Percentiles rank a stretch among this genome's conserved stretches.
These are phyloP conservation scores for Centaurea solstitialis DNA, from an alignment of 129 eudicot genomes.

Conservation along the genomic window DNA sequence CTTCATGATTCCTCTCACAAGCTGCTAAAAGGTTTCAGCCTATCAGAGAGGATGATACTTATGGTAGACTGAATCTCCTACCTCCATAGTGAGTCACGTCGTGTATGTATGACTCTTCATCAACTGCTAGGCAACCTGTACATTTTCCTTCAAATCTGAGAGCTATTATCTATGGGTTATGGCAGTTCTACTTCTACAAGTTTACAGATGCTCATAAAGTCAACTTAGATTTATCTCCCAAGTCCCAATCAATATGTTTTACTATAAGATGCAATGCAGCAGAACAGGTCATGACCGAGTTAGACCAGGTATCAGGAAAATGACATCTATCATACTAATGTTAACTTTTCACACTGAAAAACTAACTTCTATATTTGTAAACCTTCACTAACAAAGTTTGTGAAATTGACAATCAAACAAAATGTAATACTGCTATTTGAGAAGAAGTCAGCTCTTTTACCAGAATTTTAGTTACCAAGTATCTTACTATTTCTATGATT, in stretches of 20 bases:
- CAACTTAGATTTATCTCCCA: neutral
- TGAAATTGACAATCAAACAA: neutral
- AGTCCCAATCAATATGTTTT: neutral
- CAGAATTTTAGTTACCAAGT: neutral
- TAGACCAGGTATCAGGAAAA: neutral
- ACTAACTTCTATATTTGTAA: neutral
- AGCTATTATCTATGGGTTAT: neutral
- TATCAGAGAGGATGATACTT: neutral
- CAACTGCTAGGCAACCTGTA: neutral
- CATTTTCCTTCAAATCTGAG: neutral
- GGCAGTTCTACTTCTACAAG: neutral
- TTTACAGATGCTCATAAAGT: neutral
- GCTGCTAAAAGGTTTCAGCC: neutral
- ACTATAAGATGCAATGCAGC: neutral
- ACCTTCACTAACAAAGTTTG: neutral
- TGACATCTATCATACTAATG: neutral
- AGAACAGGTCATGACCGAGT: neutral
- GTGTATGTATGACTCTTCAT: neutral
- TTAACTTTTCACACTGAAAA: neutral
- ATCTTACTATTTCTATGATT: neutral
- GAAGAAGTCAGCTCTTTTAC: neutral
- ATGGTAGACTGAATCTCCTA: neutral
- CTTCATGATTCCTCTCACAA: neutral
- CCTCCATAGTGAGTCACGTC: neutral
- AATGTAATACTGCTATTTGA: neutral